A percentile compares a stretch with the other conserved stretches of the same genome.
phyloP scores from a whole-genome alignment of 139 green algal genomes.

The Chlamydomonas sp. region DNA sequence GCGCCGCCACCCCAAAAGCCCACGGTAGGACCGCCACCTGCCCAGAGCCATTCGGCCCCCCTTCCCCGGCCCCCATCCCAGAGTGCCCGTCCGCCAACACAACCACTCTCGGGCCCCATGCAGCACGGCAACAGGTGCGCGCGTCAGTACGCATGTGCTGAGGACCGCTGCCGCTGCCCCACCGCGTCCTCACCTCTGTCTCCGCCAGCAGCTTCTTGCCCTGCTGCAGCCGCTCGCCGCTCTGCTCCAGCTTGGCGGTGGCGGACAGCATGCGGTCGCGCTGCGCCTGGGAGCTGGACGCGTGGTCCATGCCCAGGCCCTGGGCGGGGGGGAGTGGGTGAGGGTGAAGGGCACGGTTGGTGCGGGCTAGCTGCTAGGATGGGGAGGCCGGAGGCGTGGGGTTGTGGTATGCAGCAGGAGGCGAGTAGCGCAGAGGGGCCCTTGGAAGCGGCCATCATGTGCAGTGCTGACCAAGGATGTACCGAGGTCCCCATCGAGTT shows the following conservation, averaged over 20 bases:
- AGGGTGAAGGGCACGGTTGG: not conserved
- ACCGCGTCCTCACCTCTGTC: constrained; percentile 76
- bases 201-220: constrained; percentile 85
- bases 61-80: no score
- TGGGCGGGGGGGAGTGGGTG: not conserved
- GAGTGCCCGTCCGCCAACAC: no score
- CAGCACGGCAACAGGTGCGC: no score
- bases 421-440: not conserved
- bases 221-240: constrained; percentile 75
- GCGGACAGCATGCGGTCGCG: constrained; percentile 84
- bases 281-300: constrained; percentile 77
- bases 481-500: no score
- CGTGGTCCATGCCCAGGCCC: constrained; percentile 83
- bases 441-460: no score
- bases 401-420: not conserved
- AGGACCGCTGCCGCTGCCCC: not conserved
- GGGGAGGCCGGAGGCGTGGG: not conserved
- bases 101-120: no score
- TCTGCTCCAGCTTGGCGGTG: constrained; percentile 83
- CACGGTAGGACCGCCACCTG: no score
- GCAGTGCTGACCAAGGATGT: no score
- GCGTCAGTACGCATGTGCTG: no score
- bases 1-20: no score
- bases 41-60: no score
- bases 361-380: not conserved